Evolutionary conservation across 202 grass and related monocot species (phyloP), one percentile per base, ranked within the genome.

Genomic region (Schoenoplectus triqueter): DNA sequence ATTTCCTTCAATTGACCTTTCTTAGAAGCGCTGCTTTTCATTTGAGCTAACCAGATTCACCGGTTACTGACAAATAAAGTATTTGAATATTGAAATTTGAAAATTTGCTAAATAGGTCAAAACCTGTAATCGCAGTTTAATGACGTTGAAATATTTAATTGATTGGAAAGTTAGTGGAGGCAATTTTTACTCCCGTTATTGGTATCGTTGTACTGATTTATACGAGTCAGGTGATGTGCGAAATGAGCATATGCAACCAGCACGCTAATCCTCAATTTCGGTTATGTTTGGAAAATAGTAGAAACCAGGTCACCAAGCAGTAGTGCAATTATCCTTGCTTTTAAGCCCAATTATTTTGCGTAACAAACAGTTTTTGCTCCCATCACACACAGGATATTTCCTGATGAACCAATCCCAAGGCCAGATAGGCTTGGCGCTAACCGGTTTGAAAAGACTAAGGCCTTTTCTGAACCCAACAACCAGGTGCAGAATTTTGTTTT

Each of bases 301-400:
- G 7, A 55, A 80, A 80, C 22, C 8, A 61, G 77, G 2, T 17
- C 9, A 22, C 15, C 60, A 21, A 82, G 10, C 22, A 15, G 2
- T 68, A 13, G 9, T 66, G 57, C 44, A 46, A 64, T 66, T 15
- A 56, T 52, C 47, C 21, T 49, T 51, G 11, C 3, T 82, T 82
- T 45, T 82, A 68, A 49, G 0, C 9, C 2, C 15, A 47, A 40
- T 8, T 60, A 48, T 62, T 69, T 84, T 56, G 48, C 31, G 31
- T 78, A 9, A 61, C 52, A 73, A 13, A 64, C 11, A 41, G 19
- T 50, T 7, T 47, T 76, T 13, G 7, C 42, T 70, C 49, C 68
- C 50, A 47, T 44, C 18, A 69, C 69, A 3, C 86, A 2, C 66
- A 98, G 95, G 86, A 91, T 94, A 31, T 95, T 92, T 92, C 91